Evolutionary conservation across 208 protist genomes (phyloP), one percentile per base, ranked within the genome.

Genomic region (Leishmania gerbilli): DNA sequence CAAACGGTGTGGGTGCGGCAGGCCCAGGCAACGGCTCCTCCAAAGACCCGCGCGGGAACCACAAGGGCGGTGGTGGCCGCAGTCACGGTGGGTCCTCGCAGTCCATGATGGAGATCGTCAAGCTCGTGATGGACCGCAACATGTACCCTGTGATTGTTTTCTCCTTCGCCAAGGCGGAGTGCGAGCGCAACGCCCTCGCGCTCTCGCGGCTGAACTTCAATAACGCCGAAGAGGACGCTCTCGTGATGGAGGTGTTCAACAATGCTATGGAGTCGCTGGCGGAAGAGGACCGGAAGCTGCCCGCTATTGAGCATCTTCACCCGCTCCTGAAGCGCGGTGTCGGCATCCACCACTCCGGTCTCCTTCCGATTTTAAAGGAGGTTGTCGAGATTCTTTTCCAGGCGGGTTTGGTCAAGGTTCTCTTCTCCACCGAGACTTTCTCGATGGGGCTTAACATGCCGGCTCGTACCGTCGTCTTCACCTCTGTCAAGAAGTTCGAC

Each of bases 361-460:
- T 99, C 0, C 91, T 99, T 34, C 99, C 99, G 15, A 99, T 99
- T 47, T 86, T 99, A 0, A 99, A 99, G 84, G 99, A 99, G 85
- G 92, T 99, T 8, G 99, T 99, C 69, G 99, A 99, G 89, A 99
- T 99, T 83, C 95, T 99, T 0, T 99, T 99, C 87, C 98, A 99
- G 85, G 99, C 99, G 49, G 99, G 98, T 5, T 90, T 99, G 27
- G 92, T 99, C 40, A 99, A 99, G 84, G 98, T 99, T 40, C 93
- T 99, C 55, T 99, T 99, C 89, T 99, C 99, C 4, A 99, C 99
- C 0, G 99, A 99, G 87, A 99, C 99, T 8, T 99, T 99, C 87
- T 96, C 99, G 5, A 99, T 99, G 97, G 99, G 99, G 5, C 90
- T 99, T 27, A 99, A 99, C 91, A 99, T 99, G 99, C 99, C 99